Percentiles rank a stretch among this genome's conserved stretches.
phyloP scores from a whole-genome alignment of 306 rosid genomes.

The Quercus rubra region DNA sequence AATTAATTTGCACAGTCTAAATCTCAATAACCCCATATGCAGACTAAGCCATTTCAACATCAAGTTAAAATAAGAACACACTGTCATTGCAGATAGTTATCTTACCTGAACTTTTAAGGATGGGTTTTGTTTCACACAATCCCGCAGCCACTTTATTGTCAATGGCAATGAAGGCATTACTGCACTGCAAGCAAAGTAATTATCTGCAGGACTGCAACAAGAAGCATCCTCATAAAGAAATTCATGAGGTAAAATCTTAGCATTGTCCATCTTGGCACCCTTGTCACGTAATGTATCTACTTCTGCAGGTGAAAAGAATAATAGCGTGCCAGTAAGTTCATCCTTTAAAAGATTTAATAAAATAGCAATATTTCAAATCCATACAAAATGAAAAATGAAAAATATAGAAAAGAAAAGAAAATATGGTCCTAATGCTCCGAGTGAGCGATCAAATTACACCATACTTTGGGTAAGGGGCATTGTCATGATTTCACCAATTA shows the following conservation, averaged over 20 bases:
- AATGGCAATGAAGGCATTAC: conserved; percentile 75
- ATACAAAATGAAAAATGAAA: not conserved
- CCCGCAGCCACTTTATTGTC: conserved; percentile 66
- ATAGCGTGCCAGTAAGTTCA: conserved; percentile 16
- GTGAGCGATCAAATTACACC: not conserved
- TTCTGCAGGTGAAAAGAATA: conserved; percentile 34
- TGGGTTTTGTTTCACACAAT: conserved; percentile 60
- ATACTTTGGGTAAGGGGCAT: not conserved
- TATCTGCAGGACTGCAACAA: conserved; percentile 19
- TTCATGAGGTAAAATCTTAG: conserved; percentile 27
- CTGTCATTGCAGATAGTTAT: not conserved
- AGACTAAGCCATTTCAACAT: not conserved
- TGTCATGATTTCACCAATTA: not conserved
- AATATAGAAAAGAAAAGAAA: not conserved
- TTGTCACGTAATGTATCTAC: conserved; percentile 25
- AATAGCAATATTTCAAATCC: not conserved
- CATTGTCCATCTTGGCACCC: conserved; percentile 31
- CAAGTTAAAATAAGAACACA: not conserved
- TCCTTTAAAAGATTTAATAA: not conserved
- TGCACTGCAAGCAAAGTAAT: conserved; percentile 42
- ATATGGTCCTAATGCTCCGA: not conserved
- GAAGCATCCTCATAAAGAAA: conserved; percentile 46
- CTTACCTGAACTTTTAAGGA: conserved; percentile 54
- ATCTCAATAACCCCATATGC: not conserved
- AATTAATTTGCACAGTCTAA: too few relatives aligned